Percentiles rank a stretch among this genome's conserved stretches.
Conservation (phyloP, 2,329 filamentous ascomycete genomes). For the Pseudogymnoascus sp. region DNA sequence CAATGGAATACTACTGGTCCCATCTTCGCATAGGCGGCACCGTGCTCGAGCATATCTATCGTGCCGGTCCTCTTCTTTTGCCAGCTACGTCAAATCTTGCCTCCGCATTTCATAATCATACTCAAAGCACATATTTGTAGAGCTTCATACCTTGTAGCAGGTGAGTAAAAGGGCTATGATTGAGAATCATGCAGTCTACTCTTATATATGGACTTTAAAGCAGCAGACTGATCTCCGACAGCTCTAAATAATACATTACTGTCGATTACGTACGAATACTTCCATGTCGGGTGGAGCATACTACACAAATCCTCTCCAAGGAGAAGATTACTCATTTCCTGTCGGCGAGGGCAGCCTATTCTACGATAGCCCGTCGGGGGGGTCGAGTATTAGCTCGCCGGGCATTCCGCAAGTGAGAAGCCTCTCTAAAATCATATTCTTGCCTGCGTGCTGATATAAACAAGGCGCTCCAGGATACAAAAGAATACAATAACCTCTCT, state of each 20-base stretch:
- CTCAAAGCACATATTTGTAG: neutral
- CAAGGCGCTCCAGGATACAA: neutral
- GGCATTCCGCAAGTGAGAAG: neutral
- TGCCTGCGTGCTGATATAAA: neutral
- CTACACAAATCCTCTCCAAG: neutral
- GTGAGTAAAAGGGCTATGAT: neutral
- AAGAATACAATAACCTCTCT: neutral
- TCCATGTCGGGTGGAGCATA: conserved; percentile 1
- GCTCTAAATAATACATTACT: conserved; percentile 1
- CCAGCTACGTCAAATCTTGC: neutral
- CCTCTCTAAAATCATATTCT: neutral
- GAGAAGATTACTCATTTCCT: neutral
- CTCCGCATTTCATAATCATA: neutral
- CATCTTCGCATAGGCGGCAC: neutral
- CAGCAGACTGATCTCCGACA: neutral
- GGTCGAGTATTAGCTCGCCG: neutral
- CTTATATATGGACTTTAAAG: neutral
- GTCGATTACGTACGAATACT: neutral
- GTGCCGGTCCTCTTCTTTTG: neutral
- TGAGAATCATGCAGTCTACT: neutral
- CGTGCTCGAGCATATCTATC: neutral
- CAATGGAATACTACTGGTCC: neutral
- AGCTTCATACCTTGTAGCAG: neutral
- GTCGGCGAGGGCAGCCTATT: neutral
- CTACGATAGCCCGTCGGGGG: neutral